Conservation (phyloP, 106 monocot species). For the Dioscorea alata region DNA sequence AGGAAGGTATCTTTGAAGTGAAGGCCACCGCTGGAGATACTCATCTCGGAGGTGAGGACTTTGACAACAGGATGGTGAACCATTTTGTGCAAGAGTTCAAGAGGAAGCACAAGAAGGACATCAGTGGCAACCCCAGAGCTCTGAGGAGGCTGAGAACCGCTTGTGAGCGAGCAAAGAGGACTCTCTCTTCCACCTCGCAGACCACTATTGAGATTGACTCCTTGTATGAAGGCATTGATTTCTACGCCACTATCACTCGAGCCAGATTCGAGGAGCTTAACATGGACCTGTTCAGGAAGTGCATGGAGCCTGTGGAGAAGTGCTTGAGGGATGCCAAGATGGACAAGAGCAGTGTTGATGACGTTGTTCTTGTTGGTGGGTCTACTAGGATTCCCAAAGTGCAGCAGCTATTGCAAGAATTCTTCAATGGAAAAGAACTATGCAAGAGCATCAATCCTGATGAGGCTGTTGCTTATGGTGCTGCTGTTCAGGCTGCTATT, state of each 20-base stretch:
- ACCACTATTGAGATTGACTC: constrained; percentile 21
- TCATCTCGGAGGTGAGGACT: constrained; percentile 84
- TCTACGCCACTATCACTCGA: constrained; percentile 21
- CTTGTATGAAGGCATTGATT: constrained; percentile 17
- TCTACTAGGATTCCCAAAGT: constrained; percentile 36
- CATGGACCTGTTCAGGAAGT: constrained; percentile 45
- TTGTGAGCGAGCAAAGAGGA: constrained; percentile 48
- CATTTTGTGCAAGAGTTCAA: constrained; percentile 84
- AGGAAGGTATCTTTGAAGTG: constrained; percentile 82
- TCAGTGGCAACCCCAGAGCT: constrained; percentile 63
- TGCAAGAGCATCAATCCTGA: constrained; percentile 50
- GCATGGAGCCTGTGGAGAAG: constrained; percentile 33
- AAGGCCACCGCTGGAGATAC: constrained; percentile 91
- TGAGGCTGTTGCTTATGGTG: constrained; percentile 39
- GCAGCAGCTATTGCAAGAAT: constrained; percentile 21
- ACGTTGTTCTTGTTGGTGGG: constrained; percentile 35
- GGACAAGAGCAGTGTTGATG: constrained; percentile 22
- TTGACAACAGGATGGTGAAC: constrained; percentile 83
- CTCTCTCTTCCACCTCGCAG: constrained; percentile 35
- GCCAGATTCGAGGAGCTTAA: constrained; percentile 44
- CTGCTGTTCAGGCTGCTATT: constrained; percentile 44
- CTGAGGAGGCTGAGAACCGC: constrained; percentile 49
- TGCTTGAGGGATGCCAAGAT: constrained; percentile 28
- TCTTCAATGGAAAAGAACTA: constrained; percentile 48
- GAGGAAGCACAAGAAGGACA: constrained; percentile 87